phyloP scores from a whole-genome alignment of 768 basidiomycete species.

The Lactarius trivialis region DNA sequence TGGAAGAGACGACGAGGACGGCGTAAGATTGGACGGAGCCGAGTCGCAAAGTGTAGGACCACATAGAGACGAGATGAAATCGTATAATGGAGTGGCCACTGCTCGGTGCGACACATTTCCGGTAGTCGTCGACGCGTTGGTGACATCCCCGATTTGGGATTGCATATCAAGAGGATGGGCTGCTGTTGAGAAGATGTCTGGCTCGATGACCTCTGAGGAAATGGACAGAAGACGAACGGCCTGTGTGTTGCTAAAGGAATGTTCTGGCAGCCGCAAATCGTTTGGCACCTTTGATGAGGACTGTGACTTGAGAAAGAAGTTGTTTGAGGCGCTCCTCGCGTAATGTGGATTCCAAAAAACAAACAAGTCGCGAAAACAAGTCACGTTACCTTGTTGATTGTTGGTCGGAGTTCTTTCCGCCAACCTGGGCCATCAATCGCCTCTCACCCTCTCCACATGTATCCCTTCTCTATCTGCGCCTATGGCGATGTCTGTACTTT shows the following conservation, averaged over 20 bases:
- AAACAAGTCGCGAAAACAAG: too few relatives aligned
- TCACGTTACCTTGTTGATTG: too few relatives aligned
- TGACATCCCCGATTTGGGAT: conserved; percentile 6
- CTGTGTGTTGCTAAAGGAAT: conserved; percentile 31
- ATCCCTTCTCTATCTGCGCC: too few relatives aligned
- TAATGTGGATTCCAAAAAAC: too few relatives aligned
- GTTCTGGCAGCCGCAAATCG: conserved; percentile 55
- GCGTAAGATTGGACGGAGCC: background rate
- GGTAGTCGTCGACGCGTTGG: background rate
- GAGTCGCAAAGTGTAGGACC: conserved; percentile 4
- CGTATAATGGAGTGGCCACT: conserved; percentile 30
- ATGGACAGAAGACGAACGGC: conserved; percentile 1
- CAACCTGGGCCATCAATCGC: too few relatives aligned
- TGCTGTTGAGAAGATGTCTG: conserved; percentile 1
- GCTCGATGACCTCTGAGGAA: background rate
- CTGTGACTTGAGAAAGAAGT: conserved; percentile 54
- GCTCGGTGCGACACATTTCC: conserved; percentile 4
- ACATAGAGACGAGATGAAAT: conserved; percentile 28
- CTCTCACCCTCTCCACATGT: too few relatives aligned
- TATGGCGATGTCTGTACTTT: too few relatives aligned
- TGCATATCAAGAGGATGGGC: background rate
- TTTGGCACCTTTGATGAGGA: conserved; percentile 53
- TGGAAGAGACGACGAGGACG: background rate
- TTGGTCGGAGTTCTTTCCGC: too few relatives aligned
- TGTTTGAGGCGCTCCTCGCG: conserved; percentile 54